Conservation (phyloP, 768 basidiomycete genomes). For the Suillus paluster region DNA sequence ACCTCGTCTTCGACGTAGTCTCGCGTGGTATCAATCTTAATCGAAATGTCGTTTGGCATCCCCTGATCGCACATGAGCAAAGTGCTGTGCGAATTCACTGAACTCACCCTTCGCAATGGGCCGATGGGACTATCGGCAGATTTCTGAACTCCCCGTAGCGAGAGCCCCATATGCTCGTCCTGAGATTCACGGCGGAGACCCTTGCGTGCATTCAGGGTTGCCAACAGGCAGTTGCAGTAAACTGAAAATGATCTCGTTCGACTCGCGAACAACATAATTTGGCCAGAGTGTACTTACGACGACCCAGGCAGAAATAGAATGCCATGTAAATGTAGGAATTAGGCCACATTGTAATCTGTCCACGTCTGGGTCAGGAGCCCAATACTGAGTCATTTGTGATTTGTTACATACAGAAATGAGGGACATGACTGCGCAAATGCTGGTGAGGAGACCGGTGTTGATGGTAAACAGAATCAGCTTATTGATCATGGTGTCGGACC, state of each 20-base stretch:
- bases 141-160: neutral
- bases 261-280: neutral
- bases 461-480: slow-evolving; percentile 54
- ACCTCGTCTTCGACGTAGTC: slow-evolving; percentile 49
- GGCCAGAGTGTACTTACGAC: slow-evolving; percentile 43
- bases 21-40: slow-evolving; percentile 65
- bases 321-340: slow-evolving; percentile 56
- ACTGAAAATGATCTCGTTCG: slow-evolving; percentile 34
- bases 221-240: slow-evolving; percentile 59
- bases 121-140: slow-evolving; percentile 9
- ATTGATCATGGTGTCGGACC: slow-evolving; percentile 54
- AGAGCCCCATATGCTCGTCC: slow-evolving; percentile 4
- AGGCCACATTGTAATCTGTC: slow-evolving; percentile 49
- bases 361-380: neutral
- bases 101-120: slow-evolving; percentile 16
- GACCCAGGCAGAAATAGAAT: slow-evolving; percentile 60
- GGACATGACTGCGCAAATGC: slow-evolving; percentile 55
- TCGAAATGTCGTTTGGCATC: slow-evolving; percentile 55
- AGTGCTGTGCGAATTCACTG: neutral
- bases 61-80: slow-evolving; percentile 11
- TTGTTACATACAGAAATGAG: slow-evolving; percentile 45
- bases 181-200: slow-evolving; percentile 39
- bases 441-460: slow-evolving; percentile 31
- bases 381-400: neutral
- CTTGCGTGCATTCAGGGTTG: slow-evolving; percentile 54